Conservation (phyloP, 139 green algal genomes). For the Parachlorella kessleri region DNA sequence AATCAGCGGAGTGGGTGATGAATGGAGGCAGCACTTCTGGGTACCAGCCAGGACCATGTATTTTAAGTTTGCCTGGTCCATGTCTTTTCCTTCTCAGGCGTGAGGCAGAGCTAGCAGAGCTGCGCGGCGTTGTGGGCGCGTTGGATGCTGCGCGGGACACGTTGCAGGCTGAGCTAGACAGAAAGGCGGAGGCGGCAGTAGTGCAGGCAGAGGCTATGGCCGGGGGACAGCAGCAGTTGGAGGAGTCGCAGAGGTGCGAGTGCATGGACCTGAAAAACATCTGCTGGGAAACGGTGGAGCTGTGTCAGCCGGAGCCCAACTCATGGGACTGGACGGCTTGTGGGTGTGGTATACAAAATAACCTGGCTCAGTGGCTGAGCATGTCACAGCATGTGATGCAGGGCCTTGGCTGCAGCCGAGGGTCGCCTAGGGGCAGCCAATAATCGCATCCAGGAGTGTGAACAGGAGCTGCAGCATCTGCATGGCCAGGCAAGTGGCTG, state of each 20-base stretch:
- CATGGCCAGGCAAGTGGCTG: background rate
- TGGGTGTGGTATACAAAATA: too few species aligned
- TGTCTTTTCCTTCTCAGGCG: background rate
- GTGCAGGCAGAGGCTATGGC: background rate
- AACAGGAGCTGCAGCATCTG: background rate
- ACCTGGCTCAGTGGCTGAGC: too few species aligned
- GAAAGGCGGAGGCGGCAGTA: background rate
- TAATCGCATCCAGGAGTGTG: background rate
- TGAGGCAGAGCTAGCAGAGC: slow-evolving; percentile 10
- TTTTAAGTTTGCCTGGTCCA: background rate
- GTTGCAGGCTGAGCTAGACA: slow-evolving; percentile 21
- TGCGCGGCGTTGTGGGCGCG: slow-evolving; percentile 15
- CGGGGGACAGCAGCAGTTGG: background rate
- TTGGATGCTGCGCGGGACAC: slow-evolving; percentile 21
- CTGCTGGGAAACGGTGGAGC: too few species aligned
- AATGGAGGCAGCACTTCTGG: too few species aligned
- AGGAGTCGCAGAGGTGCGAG: background rate
- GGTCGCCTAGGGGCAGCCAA: slow-evolving; percentile 3
- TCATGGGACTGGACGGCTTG: too few species aligned
- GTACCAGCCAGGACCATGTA: too few species aligned
- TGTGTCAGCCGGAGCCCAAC: too few species aligned
- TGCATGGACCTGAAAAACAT: too few species aligned
- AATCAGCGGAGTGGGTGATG: too few species aligned
- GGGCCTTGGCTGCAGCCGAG: slow-evolving; percentile 3
- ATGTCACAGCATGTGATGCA: too few species aligned